Evolutionary conservation across 495 filamentous ascomycete species (phyloP), one percentile per base, ranked within the genome.

Genomic region (Jackrogersella multiformis): DNA sequence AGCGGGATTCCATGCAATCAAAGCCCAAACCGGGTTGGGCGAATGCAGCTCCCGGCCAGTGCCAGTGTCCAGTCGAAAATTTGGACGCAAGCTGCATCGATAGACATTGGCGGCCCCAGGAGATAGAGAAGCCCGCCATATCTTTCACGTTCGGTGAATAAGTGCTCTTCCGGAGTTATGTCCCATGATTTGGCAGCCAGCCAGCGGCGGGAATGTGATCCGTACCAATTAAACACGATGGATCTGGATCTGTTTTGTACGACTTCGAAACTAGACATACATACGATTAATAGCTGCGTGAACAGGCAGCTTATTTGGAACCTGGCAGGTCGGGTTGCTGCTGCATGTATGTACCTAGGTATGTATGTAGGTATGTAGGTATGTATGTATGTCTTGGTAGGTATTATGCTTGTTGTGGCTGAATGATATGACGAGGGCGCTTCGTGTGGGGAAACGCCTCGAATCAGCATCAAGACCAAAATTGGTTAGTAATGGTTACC

Each of bases 21-120:
- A 45, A 59, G 53, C 68, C 68, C 18, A 63, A 70, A 70, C 36
- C n/a, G 38, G 68, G 62, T 62, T 67, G 68, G 68, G 46, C 48
- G 41, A 57, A 59, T 63, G 63, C 53, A 70, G 58, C 58, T 63
- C 39, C 51, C 38, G 46, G 66, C 36, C 44, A 46, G 58, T 53
- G n/a, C 7, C 7, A 30, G 26, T 30, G 26, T 26, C 49, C 48
- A 48, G 54, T 52, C 35, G 61, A 57, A n/a, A 38, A 36, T 65
- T 56, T 35, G n/a, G 49, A 61, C 20, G 51, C 52, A 42, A 61
- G 66, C 56, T 65, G 51, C 66, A 61, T 61, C 61, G 23, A 35
- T 28, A 51, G 48, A 44, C 51, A 65, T 55, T 61, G 56, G 55
- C 23, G 41, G 61, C 49, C 56, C 61, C 21, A 61, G 52, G n/a